These are phyloP conservation scores for Malania oleifera DNA, from an alignment of 164 flowering plant genomes.

Conservation along the genomic window DNA sequence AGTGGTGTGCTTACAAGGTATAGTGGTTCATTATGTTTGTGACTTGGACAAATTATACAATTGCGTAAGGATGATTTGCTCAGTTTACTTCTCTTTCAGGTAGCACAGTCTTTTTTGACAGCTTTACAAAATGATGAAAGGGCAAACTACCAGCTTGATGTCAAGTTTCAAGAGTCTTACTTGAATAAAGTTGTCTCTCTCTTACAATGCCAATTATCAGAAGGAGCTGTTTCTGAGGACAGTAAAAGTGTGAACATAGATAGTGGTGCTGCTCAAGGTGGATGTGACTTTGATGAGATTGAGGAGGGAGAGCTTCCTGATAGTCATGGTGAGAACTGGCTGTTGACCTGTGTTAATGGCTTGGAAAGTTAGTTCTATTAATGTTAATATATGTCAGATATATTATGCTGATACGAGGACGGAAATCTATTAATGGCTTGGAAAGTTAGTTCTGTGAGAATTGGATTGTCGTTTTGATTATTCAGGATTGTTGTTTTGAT, in stretches of 20 bases:
- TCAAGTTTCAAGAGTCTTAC: slow-evolving; percentile 91
- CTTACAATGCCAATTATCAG: slow-evolving; percentile 84
- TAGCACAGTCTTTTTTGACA: slow-evolving; percentile 79
- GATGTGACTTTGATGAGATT: slow-evolving; percentile 52
- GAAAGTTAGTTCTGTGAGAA: no score
- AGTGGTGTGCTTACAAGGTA: slow-evolving; percentile 99
- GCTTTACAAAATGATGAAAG: slow-evolving; percentile 96
- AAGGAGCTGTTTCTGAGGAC: slow-evolving; percentile 76
- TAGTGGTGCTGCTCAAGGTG: slow-evolving; percentile 19
- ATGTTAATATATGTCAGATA: neutral
- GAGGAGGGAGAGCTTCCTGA: slow-evolving; percentile 98
- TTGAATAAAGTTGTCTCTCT: slow-evolving; percentile 73
- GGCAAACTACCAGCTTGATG: slow-evolving; percentile 93
- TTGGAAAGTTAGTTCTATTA: neutral
- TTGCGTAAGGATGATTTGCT: slow-evolving; percentile 8
- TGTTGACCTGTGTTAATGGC: slow-evolving; percentile 3
- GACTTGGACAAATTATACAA: neutral
- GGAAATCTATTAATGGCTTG: no score
- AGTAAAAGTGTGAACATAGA: slow-evolving; percentile 19
- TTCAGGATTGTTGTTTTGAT: no score
- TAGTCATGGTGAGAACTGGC: slow-evolving; percentile 60
- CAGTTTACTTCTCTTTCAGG: slow-evolving; percentile 38
- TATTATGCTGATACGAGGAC: neutral
- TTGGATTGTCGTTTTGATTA: no score
- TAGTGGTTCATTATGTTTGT: neutral